These are phyloP conservation scores for Lepidium campestre DNA, from an alignment of 441 rosid genomes.

Conservation along the genomic window DNA sequence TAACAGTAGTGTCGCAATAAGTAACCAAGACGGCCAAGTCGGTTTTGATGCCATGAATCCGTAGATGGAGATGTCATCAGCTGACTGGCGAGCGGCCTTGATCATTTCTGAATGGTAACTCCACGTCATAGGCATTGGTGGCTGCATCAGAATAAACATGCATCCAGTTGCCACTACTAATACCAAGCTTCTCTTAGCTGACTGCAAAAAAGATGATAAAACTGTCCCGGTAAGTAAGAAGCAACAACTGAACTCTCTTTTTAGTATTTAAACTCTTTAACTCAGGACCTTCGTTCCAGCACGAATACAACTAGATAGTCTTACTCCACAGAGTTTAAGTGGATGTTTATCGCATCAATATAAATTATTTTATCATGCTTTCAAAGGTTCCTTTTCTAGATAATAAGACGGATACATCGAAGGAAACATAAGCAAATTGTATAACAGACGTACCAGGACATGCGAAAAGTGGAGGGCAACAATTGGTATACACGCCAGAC, in stretches of 20 bases:
- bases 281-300: slow-evolving; percentile 5
- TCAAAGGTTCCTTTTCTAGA: not conserved
- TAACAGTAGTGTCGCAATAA: slow-evolving; percentile 74
- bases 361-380: not conserved
- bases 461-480: slow-evolving; percentile 91
- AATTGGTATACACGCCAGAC: slow-evolving; percentile 88
- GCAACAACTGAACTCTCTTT: slow-evolving; percentile 1
- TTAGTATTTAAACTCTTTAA: not conserved
- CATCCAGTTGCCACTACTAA: slow-evolving; percentile 89
- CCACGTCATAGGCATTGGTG: slow-evolving; percentile 91
- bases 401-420: not conserved
- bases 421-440: not conserved
- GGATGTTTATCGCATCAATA: not conserved
- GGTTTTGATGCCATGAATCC: slow-evolving; percentile 93
- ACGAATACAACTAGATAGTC: not conserved
- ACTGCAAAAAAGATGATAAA: slow-evolving; percentile 37
- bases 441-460: slow-evolving; percentile 61
- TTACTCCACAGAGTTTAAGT: not conserved
- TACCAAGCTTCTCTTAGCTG: slow-evolving; percentile 89
- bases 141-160: slow-evolving; percentile 88
- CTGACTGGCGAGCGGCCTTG: slow-evolving; percentile 83
- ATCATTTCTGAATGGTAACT: slow-evolving; percentile 79
- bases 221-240: slow-evolving; percentile 18
- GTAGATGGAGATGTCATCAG: slow-evolving; percentile 93
- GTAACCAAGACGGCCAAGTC: slow-evolving; percentile 97